phyloP scores from a whole-genome alignment of 2,329 filamentous ascomycete species.

The Reticulascus tulasneorum region DNA sequence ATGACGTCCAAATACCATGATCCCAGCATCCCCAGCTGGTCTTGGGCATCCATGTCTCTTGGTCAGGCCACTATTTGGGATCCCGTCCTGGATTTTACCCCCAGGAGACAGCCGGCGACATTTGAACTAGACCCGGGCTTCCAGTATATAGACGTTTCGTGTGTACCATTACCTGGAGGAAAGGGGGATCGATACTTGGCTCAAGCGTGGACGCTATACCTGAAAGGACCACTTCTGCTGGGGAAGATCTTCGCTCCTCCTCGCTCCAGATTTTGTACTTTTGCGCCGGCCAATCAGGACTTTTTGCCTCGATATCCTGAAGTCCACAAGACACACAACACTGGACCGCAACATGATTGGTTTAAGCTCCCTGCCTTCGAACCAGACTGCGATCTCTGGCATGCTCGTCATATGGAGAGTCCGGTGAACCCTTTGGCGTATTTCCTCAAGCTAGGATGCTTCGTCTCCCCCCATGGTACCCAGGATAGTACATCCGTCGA shows the following conservation, averaged over 20 bases:
- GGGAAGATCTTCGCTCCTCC: too few relatives aligned
- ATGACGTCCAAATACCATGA: background rate
- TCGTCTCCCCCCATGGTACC: background rate
- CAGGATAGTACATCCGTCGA: background rate
- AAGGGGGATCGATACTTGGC: background rate
- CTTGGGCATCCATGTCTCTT: conserved; percentile 7
- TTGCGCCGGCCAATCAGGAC: too few relatives aligned
- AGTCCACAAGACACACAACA: too few relatives aligned
- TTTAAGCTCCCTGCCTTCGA: too few relatives aligned
- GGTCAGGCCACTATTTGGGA: background rate
- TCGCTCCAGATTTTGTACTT: too few relatives aligned
- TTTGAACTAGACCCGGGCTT: too few relatives aligned
- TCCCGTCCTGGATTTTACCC: background rate
- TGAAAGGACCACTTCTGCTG: background rate
- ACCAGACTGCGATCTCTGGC: background rate
- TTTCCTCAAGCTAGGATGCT: too few relatives aligned
- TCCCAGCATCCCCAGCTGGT: conserved; percentile 7
- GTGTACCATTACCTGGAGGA: background rate
- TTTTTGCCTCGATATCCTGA: too few relatives aligned
- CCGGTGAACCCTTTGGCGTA: too few relatives aligned
- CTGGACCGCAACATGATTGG: too few relatives aligned
- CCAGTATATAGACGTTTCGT: too few relatives aligned
- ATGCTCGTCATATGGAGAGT: background rate
- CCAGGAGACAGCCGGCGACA: too few relatives aligned
- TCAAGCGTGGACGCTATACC: background rate